These are phyloP conservation scores for Yarrowia galli DNA, from an alignment of 1,139 yeast genomes.

Conservation along the genomic window DNA sequence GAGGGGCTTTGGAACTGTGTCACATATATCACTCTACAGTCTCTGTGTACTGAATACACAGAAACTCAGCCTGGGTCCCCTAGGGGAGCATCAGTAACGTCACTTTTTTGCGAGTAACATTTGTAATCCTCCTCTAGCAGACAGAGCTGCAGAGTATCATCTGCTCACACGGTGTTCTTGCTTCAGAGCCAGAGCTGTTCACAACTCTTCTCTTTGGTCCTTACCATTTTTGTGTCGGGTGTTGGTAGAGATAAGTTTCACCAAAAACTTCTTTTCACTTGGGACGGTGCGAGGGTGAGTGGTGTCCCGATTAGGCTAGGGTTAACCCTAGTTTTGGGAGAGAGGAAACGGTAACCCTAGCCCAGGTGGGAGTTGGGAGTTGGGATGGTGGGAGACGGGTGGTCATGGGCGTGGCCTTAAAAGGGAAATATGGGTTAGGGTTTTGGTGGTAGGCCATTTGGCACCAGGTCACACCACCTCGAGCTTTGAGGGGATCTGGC, in stretches of 20 bases:
- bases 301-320: constrained; percentile 39
- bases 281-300: constrained; percentile 16
- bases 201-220: constrained; percentile 34
- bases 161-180: constrained; percentile 10
- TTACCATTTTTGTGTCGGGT: constrained; percentile 39
- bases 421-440: neutral
- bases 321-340: constrained; percentile 23
- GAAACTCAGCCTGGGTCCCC: constrained; percentile 45
- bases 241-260: constrained; percentile 35
- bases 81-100: constrained; percentile 37
- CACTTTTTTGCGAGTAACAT: neutral
- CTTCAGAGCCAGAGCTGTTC: constrained; percentile 22
- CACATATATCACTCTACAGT: constrained; percentile 49
- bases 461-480: constrained; percentile 3
- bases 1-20: neutral
- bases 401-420: neutral
- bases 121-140: constrained; percentile 38
- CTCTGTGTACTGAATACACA: constrained; percentile 42
- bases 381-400: too few species aligned
- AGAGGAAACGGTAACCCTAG: neutral
- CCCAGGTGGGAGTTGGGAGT: neutral
- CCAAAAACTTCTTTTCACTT: constrained; percentile 24
- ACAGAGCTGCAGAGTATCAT: constrained; percentile 35
- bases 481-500: too few species aligned
- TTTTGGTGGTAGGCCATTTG: too few species aligned